Evolutionary conservation across 139 green algal species (phyloP), one percentile per base, ranked within the genome.

Genomic region (Chlamydomonas incerta): DNA sequence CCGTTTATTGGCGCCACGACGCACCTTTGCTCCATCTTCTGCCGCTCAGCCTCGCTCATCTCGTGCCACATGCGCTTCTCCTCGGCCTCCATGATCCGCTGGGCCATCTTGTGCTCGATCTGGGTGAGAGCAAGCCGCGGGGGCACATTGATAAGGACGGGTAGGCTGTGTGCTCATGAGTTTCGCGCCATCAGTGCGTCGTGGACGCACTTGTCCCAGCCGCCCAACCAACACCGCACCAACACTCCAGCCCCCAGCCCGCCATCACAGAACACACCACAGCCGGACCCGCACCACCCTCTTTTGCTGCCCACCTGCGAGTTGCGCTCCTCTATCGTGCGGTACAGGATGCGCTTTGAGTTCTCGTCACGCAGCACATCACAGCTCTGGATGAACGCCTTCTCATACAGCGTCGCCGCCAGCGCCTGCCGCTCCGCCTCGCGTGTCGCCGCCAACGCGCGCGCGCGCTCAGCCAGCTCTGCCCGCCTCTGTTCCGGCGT

Each of bases 361-460:
- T 93, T 84, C 20, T 89, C 88, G 11, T 82, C 81, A 0, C 89
- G 67, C 66, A 95, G 88, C 23, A 91, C 87, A 65, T 95, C 91
- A 31, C 92, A 95, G 74, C 91, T 93, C n/a, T 95, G 90, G 62
- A 85, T 72, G 77, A 95, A 95, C 0, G 90, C 90, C 77, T 86
- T 81, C 18, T 93, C 86, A 33, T 88, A 82, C 65, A 94, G 82
- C 33, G 76, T 47, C 0, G 55, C 69, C 23, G 90, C 85, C 35
- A 92, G 63, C 68, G 83, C 74, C 82, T 90, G 90, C 58, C 92
- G 74, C 81, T 94, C 87, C 58, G 82, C 84, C 70, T 95, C 92
- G 34, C 92, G 81, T 15, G 28, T 62, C 21, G 18, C 68, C 34
- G 89, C 89, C 62, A 95, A 80, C 23, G 85, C 82, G 3, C 90